These are phyloP conservation scores for Erythrobasidium yunnanense DNA, from an alignment of 768 basidiomycete species.

Conservation along the genomic window DNA sequence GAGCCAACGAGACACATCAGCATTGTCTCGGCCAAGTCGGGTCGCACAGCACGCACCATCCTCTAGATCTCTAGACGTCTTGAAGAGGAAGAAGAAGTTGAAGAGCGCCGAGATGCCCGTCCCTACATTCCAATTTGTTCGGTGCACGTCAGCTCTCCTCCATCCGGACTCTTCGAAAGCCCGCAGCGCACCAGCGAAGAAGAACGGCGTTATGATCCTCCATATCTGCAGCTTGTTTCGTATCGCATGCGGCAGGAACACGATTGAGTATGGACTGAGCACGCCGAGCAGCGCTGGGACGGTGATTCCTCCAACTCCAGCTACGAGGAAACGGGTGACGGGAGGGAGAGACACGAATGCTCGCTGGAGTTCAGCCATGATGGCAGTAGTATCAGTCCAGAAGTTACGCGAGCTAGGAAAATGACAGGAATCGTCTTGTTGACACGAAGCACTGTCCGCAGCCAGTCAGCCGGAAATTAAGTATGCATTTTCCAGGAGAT, in stretches of 20 bases:
- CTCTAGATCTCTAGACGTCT: conserved; percentile 58
- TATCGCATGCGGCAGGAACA: conserved; percentile 48
- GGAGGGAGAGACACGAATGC: conserved; percentile 49
- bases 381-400: too few species aligned
- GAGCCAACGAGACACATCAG: conserved; percentile 49
- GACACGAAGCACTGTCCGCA: too few species aligned
- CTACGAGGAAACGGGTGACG: conserved; percentile 61
- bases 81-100: conserved; percentile 62
- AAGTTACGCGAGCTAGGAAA: too few species aligned
- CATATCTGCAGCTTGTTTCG: conserved; percentile 51
- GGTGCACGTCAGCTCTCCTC: not conserved
- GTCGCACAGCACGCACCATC: conserved; percentile 48
- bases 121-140: conserved; percentile 46
- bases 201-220: conserved; percentile 30
- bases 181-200: not conserved
- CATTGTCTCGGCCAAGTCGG: conserved; percentile 39
- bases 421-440: too few species aligned
- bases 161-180: conserved; percentile 46
- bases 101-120: conserved; percentile 53
- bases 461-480: too few species aligned
- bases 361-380: conserved; percentile 17
- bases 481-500: too few species aligned
- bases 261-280: conserved; percentile 49
- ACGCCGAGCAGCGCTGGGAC: conserved; percentile 52
- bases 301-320: conserved; percentile 55